These are phyloP conservation scores for Paxillus involutus DNA, from an alignment of 768 basidiomycete species.

Conservation along the genomic window DNA sequence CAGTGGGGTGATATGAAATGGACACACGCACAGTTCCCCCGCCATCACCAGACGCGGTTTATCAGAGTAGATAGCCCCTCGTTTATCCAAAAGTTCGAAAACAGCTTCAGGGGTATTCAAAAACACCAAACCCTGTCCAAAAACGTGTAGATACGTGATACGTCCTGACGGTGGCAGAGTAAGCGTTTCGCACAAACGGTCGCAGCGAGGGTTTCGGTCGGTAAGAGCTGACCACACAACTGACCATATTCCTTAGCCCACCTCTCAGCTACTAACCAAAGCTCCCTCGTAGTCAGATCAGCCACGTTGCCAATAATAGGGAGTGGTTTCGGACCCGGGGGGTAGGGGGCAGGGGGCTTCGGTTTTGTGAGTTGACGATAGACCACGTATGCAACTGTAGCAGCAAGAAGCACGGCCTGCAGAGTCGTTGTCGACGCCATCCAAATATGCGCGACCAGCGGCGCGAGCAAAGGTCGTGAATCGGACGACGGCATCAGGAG, in stretches of 20 bases:
- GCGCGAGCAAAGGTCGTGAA: background rate
- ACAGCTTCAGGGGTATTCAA: conserved; percentile 59
- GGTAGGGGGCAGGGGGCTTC: conserved; percentile 39
- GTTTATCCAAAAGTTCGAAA: conserved; percentile 66
- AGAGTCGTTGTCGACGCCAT: conserved; percentile 12
- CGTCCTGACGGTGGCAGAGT: conserved; percentile 38
- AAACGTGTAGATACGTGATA: conserved; percentile 62
- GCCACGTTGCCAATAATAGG: conserved; percentile 65
- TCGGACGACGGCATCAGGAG: conserved; percentile 8
- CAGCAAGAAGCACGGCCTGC: conserved; percentile 21
- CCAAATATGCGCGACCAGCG: conserved; percentile 4
- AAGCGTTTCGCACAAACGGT: too few relatives aligned
- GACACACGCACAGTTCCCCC: conserved; percentile 59
- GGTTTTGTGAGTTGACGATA: conserved; percentile 14
- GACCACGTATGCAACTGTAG: conserved; percentile 12
- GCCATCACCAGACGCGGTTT: conserved; percentile 69
- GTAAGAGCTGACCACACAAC: conserved; percentile 16
- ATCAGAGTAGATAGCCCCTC: conserved; percentile 73
- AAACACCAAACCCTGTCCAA: conserved; percentile 69
- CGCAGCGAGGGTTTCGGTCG: background rate
- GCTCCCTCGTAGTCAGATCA: conserved; percentile 58
- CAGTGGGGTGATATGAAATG: background rate
- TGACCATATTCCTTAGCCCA: conserved; percentile 68
- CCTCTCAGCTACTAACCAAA: conserved; percentile 59
- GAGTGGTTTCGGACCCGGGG: conserved; percentile 68